Evolutionary conservation across 1,284 basidiomycete genomes (phyloP).

Genomic region (Paramarasmius palmivorus): DNA sequence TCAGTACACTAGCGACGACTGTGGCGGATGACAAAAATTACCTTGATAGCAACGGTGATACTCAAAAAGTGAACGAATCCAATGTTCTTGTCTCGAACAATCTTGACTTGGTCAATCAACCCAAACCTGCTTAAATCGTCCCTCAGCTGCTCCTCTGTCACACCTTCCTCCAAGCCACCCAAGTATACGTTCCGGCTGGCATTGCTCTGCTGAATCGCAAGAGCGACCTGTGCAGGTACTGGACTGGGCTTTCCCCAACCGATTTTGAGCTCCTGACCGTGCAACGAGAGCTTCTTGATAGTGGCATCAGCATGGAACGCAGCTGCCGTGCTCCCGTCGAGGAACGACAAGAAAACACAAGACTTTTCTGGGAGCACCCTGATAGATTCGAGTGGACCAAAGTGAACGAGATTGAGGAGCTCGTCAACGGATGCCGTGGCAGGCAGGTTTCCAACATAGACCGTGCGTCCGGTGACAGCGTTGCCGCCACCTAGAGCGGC

Average conservation of each 20-base stretch:
- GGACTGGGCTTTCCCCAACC: slow-evolving; percentile 93
- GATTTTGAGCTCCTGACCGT: slow-evolving; percentile 93
- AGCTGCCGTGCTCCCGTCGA: slow-evolving; percentile 87
- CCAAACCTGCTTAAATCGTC: slow-evolving; percentile 89
- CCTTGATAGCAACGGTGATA: slow-evolving; percentile 91
- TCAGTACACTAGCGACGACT: slow-evolving; percentile 7
- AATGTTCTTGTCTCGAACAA: slow-evolving; percentile 96
- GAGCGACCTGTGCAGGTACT: slow-evolving; percentile 82
- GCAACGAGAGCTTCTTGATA: slow-evolving; percentile 88
- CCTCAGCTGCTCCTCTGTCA: slow-evolving; percentile 84
- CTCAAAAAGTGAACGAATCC: slow-evolving; percentile 96
- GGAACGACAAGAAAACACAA: slow-evolving; percentile 97
- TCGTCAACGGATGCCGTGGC: slow-evolving; percentile 97
- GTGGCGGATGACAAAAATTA: slow-evolving; percentile 28
- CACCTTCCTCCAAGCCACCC: slow-evolving; percentile 83
- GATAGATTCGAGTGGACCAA: slow-evolving; percentile 94
- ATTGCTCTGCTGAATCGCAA: slow-evolving; percentile 87
- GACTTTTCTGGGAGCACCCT: slow-evolving; percentile 97
- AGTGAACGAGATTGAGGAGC: slow-evolving; percentile 95
- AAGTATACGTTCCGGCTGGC: slow-evolving; percentile 94
- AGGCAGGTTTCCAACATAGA: slow-evolving; percentile 97
- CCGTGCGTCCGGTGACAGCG: slow-evolving; percentile 81
- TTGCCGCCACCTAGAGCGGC: slow-evolving; percentile 56
- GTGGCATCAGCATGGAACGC: slow-evolving; percentile 95
- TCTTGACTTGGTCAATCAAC: slow-evolving; percentile 98